Percentiles rank a stretch among this genome's conserved stretches.
These are phyloP conservation scores for Lotmaria passim DNA, from an alignment of 208 protist species.

Conservation along the genomic window DNA sequence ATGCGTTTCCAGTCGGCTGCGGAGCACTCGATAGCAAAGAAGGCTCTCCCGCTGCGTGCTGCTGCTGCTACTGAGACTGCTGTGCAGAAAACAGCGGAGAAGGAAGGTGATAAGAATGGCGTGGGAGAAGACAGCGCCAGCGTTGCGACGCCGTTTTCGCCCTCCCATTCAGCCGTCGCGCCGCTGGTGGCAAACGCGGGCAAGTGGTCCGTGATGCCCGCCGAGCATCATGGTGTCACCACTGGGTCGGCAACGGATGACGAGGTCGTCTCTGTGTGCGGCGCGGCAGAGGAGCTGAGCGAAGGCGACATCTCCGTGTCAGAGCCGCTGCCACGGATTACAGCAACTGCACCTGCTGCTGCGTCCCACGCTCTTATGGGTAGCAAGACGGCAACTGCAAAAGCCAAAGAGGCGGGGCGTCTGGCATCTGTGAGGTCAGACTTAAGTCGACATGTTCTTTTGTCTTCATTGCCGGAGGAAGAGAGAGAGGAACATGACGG, in stretches of 20 bases:
- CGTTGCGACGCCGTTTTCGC: background rate
- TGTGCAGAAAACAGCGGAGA: background rate
- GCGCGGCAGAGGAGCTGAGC: background rate
- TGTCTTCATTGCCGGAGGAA: background rate
- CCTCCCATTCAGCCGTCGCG: background rate
- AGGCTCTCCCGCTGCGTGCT: background rate
- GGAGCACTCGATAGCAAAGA: background rate
- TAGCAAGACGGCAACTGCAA: background rate
- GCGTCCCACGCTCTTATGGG: background rate
- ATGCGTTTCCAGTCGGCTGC: slow-evolving; percentile 48
- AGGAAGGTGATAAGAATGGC: too few relatives aligned
- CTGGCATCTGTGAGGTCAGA: background rate
- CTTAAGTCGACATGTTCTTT: background rate
- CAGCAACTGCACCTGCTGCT: background rate
- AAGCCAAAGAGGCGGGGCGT: too few relatives aligned
- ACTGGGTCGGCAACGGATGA: background rate
- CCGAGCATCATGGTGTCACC: slow-evolving; percentile 1
- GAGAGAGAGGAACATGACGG: background rate
- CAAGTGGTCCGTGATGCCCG: background rate
- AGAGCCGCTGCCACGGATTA: slow-evolving; percentile 2
- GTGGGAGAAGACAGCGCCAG: too few relatives aligned
- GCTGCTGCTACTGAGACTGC: background rate
- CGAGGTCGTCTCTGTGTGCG: background rate
- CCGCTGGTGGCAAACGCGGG: background rate
- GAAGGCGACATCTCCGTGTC: slow-evolving; percentile 18